phyloP scores from a whole-genome alignment of 108 stramenopile genomes.

The Phaeodactylum tricornutum region DNA sequence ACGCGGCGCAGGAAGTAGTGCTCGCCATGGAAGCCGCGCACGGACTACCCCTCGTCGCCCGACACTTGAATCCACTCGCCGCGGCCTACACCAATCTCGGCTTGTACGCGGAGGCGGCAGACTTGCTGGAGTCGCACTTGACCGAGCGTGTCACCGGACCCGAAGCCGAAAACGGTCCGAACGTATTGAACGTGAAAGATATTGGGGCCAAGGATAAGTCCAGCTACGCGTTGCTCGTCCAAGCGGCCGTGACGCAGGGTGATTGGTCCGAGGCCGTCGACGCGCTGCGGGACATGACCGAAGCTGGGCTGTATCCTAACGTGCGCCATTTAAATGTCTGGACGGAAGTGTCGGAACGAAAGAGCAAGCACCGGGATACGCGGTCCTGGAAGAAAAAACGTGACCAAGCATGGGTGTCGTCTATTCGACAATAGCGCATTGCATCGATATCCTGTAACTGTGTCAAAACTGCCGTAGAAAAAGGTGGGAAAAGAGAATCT shows the following conservation, averaged over 20 bases:
- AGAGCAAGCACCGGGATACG: constrained; percentile 31
- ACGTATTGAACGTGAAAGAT: constrained; percentile 35
- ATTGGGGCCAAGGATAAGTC: constrained; percentile 59
- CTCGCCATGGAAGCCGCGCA: constrained; percentile 29
- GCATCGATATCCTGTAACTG: background rate
- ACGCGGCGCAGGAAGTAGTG: constrained; percentile 35
- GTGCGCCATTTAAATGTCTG: constrained; percentile 56
- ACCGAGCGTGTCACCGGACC: constrained; percentile 40
- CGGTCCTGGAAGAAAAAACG: constrained; percentile 62
- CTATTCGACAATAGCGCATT: background rate
- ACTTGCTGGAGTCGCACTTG: constrained; percentile 37
- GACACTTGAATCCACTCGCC: constrained; percentile 55
- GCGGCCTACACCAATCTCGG: constrained; percentile 53
- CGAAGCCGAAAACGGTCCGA: constrained; percentile 33
- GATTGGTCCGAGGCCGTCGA: constrained; percentile 59
- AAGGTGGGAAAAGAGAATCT: background rate
- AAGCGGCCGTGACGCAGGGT: constrained; percentile 47
- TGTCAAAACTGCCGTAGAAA: background rate
- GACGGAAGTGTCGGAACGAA: constrained; percentile 55
- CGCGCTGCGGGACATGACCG: constrained; percentile 56
- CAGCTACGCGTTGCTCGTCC: constrained; percentile 62
- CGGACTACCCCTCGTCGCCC: constrained; percentile 34
- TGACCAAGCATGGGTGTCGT: constrained; percentile 37
- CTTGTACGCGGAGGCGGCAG: constrained; percentile 23
- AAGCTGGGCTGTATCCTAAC: constrained; percentile 59